Evolutionary conservation across 345 rosid species (phyloP), one percentile per base, ranked within the genome.

Genomic region (Cardiospermum halicacabum): DNA sequence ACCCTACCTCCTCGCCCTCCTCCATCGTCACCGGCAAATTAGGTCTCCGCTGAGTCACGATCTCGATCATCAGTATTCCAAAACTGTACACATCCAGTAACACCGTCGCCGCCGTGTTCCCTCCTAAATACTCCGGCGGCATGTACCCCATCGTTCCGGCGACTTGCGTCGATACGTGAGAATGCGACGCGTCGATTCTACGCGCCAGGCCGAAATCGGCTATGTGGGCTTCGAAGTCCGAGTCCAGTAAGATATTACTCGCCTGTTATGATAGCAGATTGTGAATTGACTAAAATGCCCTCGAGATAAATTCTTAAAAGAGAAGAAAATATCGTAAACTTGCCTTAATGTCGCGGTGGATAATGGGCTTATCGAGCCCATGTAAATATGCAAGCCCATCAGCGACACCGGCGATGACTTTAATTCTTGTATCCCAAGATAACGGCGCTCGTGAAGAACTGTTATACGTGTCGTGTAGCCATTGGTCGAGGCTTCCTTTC

Each of bases 141-240:
- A 93, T 93, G 71, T 93, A 93, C 11, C 98, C 98, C 88, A 90
- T 85, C 0, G 97, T 90, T 7, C 97, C 97, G 1, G 98, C 98
- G 0, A 88, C 88, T 27, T 93, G 96, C 2, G 96, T 93, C n/a
- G 96, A 93, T 1, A 90, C 92, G 53, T 90, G 98, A 2, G 98
- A 77, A 6, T 66, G 84, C 0, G 84, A 77, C 28, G 60, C 27
- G 2, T 77, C 78, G 9, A 90, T 73, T 3, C 72, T 68, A 1
- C 98, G 77, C 0, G 97, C 97, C 0, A 93, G 74, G 45, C 98
- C 97, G 34, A 93, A 93, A 61, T 93, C 98, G 0, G 98, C 80
- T 13, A 93, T 85, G 43, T 88, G 97, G 50, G 92, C 88, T 5
- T 58, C 85, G 30, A 88, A 88, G 2, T 77, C 56, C 0, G 67